Percentiles rank a stretch among this genome's conserved stretches.
These are phyloP conservation scores for carrot (Daucus carota) DNA, from an alignment of 129 eudicot species.

Conservation along the genomic window DNA sequence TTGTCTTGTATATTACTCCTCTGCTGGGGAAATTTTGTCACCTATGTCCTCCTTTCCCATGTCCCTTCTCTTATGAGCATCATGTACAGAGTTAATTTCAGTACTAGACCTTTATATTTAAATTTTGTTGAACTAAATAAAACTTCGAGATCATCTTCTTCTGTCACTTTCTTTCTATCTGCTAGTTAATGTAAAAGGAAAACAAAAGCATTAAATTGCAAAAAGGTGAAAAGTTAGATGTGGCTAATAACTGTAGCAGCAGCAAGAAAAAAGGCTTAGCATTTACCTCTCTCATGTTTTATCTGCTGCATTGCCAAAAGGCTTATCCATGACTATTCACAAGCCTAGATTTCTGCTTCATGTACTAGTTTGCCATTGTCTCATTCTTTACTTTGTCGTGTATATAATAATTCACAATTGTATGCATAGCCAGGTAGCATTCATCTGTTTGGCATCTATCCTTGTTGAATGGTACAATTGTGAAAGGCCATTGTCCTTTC, in stretches of 20 bases:
- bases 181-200: conserved; percentile 7
- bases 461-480: not conserved
- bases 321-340: not conserved
- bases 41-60: conserved; percentile 12
- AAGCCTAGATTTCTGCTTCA: conserved; percentile 5
- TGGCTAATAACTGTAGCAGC: not conserved
- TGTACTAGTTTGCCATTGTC: conserved; percentile 7
- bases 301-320: conserved; percentile 11
- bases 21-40: conserved; percentile 61
- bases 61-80: conserved; percentile 15
- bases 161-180: not conserved
- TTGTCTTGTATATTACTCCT: conserved; percentile 14
- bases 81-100: conserved; percentile 38
- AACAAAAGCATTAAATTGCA: conserved; percentile 3
- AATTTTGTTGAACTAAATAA: not conserved
- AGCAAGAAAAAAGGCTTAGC: not conserved
- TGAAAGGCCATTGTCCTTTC: not conserved
- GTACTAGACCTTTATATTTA: conserved; percentile 8
- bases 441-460: conserved; percentile 8
- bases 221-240: conserved; percentile 4
- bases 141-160: conserved; percentile 3
- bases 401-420: too few relatives aligned
- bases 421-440: not conserved
- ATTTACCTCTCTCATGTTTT: conserved; percentile 19
- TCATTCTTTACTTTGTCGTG: conserved; percentile 7